A percentile compares a stretch with the other conserved stretches of the same genome.
phyloP scores from a whole-genome alignment of 73 alveolate species.

The Tetrahymena borealis region DNA sequence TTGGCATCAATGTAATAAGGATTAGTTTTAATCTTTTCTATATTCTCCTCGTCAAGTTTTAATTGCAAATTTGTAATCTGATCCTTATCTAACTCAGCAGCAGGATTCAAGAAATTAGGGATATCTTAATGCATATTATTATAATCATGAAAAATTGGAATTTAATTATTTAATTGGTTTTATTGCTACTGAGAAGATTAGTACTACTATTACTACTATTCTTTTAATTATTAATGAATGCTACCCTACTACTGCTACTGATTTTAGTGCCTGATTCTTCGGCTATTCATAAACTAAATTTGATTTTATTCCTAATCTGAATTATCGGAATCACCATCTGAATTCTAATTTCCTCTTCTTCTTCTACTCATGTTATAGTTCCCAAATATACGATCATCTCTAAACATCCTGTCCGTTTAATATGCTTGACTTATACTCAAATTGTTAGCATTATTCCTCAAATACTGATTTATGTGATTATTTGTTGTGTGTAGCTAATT shows the following conservation, averaged over 20 bases:
- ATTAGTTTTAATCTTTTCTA: not conserved
- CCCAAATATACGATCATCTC: not conserved
- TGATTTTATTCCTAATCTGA: not conserved
- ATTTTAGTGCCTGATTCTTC: not conserved
- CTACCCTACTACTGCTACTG: not conserved
- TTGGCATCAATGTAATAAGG: not conserved
- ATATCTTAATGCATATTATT: not conserved
- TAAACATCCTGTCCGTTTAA: not conserved
- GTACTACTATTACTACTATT: not conserved
- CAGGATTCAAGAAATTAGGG: not conserved
- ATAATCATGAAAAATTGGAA: not conserved
- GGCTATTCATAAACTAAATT: not conserved
- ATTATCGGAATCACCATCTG: not conserved
- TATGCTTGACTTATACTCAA: not conserved
- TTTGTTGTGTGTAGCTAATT: not conserved
- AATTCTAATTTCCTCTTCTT: not conserved
- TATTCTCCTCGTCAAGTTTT: not conserved
- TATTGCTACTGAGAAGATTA: not conserved
- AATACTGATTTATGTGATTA: not conserved
- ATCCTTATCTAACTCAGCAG: not conserved
- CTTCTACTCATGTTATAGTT: not conserved
- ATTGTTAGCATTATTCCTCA: not conserved
- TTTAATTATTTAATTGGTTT: not conserved
- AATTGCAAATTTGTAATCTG: not conserved
- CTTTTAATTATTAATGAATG: not conserved